Percentiles rank a stretch among this genome's conserved stretches.
Conservation (phyloP, 352 stramenopile species). For the Phytopythium helicoides region DNA sequence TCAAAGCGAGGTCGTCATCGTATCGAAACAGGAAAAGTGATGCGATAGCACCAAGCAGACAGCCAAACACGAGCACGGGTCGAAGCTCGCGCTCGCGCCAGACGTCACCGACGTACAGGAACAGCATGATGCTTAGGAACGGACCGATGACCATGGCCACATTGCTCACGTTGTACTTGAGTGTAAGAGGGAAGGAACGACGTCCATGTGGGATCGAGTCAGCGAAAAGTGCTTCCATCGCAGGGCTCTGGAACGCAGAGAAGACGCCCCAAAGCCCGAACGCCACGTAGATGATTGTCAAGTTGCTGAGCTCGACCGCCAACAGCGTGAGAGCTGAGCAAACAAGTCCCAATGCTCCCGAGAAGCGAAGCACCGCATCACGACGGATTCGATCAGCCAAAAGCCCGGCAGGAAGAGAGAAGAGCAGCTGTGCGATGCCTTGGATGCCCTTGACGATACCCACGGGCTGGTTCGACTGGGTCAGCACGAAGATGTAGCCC, state of each 20-base stretch:
- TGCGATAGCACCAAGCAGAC: constrained; percentile 46
- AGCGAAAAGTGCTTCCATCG: constrained; percentile 72
- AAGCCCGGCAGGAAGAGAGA: constrained; percentile 65
- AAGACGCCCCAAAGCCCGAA: constrained; percentile 76
- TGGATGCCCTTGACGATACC: constrained; percentile 82
- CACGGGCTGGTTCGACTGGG: constrained; percentile 69
- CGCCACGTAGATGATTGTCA: constrained; percentile 52
- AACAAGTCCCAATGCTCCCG: constrained; percentile 48
- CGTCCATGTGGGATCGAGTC: constrained; percentile 68
- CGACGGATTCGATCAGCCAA: constrained; percentile 62
- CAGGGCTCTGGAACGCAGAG: constrained; percentile 59
- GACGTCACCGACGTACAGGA: constrained; percentile 57
- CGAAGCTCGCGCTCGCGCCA: constrained; percentile 57
- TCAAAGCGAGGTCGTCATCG: constrained; percentile 54
- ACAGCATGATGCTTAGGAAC: constrained; percentile 56
- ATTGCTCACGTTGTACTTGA: constrained; percentile 83
- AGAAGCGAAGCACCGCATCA: constrained; percentile 66
- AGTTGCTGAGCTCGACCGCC: constrained; percentile 41
- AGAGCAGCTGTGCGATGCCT: constrained; percentile 72
- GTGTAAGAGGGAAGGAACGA: constrained; percentile 69
- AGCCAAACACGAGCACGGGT: constrained; percentile 58
- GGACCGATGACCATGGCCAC: constrained; percentile 66
- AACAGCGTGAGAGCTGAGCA: constrained; percentile 50
- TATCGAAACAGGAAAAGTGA: constrained; percentile 59
- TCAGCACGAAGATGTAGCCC: constrained; percentile 78